Percentiles rank a stretch among this genome's conserved stretches.
Evolutionary conservation across 2,329 filamentous ascomycete species (phyloP).

Genomic region (Botryotinia globosa): DNA sequence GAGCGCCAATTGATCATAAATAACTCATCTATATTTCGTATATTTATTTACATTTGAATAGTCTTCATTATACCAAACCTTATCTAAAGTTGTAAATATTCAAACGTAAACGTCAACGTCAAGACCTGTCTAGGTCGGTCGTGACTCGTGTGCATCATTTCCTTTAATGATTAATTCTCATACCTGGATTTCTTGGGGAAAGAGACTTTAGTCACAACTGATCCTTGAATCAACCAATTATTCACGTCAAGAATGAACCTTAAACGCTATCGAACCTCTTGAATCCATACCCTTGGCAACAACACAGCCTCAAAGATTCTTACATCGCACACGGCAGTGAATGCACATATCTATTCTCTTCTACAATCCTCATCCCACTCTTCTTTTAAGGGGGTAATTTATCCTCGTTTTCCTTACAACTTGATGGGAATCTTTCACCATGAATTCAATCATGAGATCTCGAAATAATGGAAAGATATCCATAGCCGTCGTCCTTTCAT

Average conservation of each 20-base stretch:
- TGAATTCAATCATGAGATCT: conserved; percentile 12
- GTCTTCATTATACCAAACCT: background rate
- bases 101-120: background rate
- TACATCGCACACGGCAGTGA: background rate
- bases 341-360: background rate
- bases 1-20: conserved; percentile 8
- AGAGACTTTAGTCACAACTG: background rate
- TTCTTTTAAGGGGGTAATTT: background rate
- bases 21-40: background rate
- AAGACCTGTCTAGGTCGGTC: background rate
- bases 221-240: background rate
- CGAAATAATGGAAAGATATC: conserved; percentile 17
- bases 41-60: background rate
- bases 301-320: conserved; percentile 7
- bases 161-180: background rate
- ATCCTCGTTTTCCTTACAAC: background rate
- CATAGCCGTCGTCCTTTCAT: conserved; percentile 11
- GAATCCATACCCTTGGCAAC: background rate
- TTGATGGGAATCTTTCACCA: background rate
- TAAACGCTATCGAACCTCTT: background rate
- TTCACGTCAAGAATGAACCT: background rate
- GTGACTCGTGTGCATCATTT: conserved; percentile 5
- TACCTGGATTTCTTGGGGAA: background rate
- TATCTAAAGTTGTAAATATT: background rate
- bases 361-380: background rate